phyloP scores from a whole-genome alignment of 2,329 filamentous ascomycete genomes.

The Colletotrichum musicola region DNA sequence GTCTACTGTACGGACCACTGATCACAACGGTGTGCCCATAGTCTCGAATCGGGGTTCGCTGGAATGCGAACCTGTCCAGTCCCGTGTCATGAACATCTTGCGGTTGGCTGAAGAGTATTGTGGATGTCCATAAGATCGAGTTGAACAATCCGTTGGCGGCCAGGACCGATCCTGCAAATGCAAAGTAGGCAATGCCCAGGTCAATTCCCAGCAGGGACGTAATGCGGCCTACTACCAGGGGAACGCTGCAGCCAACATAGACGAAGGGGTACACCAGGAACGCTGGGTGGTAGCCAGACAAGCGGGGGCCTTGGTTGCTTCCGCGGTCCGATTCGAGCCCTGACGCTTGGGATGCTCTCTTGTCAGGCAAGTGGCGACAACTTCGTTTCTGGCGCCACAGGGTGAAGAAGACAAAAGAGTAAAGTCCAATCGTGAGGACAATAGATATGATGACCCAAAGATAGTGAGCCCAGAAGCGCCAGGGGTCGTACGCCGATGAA shows the following conservation, averaged over 20 bases:
- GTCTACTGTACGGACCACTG: slow-evolving; percentile 22
- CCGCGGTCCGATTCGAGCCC: background rate
- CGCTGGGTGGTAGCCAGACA: slow-evolving; percentile 43
- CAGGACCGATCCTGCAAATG: slow-evolving; percentile 64
- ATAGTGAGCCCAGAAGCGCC: slow-evolving; percentile 72
- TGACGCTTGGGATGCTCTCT: background rate
- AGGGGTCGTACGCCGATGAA: slow-evolving; percentile 60
- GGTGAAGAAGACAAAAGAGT: slow-evolving; percentile 54
- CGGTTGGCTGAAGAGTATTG: slow-evolving; percentile 47
- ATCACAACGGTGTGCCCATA: slow-evolving; percentile 32
- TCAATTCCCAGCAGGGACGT: slow-evolving; percentile 63
- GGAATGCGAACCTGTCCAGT: slow-evolving; percentile 43
- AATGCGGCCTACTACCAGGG: slow-evolving; percentile 70
- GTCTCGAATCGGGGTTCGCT: slow-evolving; percentile 28
- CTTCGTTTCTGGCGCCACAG: slow-evolving; percentile 44
- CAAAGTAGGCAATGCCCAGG: slow-evolving; percentile 62
- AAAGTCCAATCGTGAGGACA: slow-evolving; percentile 52
- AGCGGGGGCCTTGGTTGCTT: background rate
- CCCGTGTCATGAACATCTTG: slow-evolving; percentile 45
- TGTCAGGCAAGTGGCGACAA: slow-evolving; percentile 25
- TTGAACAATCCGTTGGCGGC: slow-evolving; percentile 61
- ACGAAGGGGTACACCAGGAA: slow-evolving; percentile 73
- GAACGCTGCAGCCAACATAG: slow-evolving; percentile 73
- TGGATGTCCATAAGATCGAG: slow-evolving; percentile 50
- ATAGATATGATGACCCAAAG: slow-evolving; percentile 69